Evolutionary conservation across 1,284 basidiomycete genomes (phyloP), one percentile per base, ranked within the genome.

Genomic region (Ganoderma leucocontextum): DNA sequence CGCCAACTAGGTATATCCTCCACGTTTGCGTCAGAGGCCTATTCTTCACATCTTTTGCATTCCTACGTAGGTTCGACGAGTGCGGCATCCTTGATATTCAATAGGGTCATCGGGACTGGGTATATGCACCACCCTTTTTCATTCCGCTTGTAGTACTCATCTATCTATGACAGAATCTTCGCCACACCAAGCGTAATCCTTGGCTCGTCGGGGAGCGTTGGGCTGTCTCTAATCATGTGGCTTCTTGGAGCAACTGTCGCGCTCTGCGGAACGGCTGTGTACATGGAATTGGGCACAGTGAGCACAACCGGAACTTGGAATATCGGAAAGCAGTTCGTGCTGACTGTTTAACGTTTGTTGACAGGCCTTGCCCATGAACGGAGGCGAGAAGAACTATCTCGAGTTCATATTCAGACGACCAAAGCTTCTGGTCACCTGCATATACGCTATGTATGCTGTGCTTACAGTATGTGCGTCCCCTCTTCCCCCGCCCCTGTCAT

Each of bases 31-130:
- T 29, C 58, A 42, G 5, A 22, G 12, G 1, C n/a, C 15, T 3
- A 15, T 59, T 22, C 39, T 19, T 35, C 58, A 63, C 49, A 12
- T 53, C 36, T 41, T 4, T n/a, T 41, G n/a, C 47, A n/a, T 15
- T 47, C 10, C 4, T 6, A 19, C 52, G 52, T 64, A 85, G 89
- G 89, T 3, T 71, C 89, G 3, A 77, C 85, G 42, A 92, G 89
- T 66, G 88, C 90, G 0, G 78, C 89, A 9, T 90, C 90, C 71
- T 83, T 94, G 33, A 90, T 94, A 47, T 91, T 92, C 78, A 94
- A 94, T 74, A 86, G 91, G 22, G 84, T 93, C 25, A 89, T 94
- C 44, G 92, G 92, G n/a, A 89, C 91, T 19, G 92, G 92, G 89
- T 91, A 72, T 41, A 81, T 76, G 41, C 42, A 55, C 36, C 70